Base-by-base conservation (phyloP, 805 yeast genomes). In the Scheffersomyces coipomensis region DNA sequence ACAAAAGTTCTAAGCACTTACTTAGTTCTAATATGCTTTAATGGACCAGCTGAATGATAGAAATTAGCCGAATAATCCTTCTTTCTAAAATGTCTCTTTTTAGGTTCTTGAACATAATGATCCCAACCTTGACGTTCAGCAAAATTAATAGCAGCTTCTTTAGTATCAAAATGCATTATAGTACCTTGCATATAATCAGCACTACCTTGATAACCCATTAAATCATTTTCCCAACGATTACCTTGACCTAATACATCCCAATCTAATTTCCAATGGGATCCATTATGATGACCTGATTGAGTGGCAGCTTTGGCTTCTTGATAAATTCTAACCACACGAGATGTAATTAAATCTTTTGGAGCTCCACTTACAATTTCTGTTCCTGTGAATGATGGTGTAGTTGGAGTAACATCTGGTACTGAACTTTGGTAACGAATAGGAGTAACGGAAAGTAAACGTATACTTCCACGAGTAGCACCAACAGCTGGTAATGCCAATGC, bases 121-220 rank as follows among this genome's bases (percentile, higher is more conserved):
- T 82, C 81, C 91, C 93, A 87, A 19, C 91, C 95, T 60, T 87
- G 91, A 43, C 86, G 83, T 49, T 79, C 76, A 9, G 95, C 95
- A 62, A 87, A 87, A 41, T 76, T 75, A 43, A 83, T 69, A 25
- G 96, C 96, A 29, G 86, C 77, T 34, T 87, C 91, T 62, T 78
- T 81, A 37, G 81, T 69, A 55, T 80, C 84, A 59, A 87, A 87
- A 58, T 81, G 80, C 71, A 87, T 63, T 56, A 76, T 76, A 7
- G 91, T 83, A 13, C 84, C 88, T 66, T 86, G 85, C 85, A 88
- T 83, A 64, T 80, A 82, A 60, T 87, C 96, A 26, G 85, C 78
- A 33, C 85, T 72, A 33, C 86, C 77, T 54, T 85, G 90, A 71
- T 85, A 87, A 19, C 96, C 96, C 63, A 87, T 87, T 58, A 87